Conservation (phyloP, 2,329 filamentous ascomycete species). For the Colletotrichum godetiae region DNA sequence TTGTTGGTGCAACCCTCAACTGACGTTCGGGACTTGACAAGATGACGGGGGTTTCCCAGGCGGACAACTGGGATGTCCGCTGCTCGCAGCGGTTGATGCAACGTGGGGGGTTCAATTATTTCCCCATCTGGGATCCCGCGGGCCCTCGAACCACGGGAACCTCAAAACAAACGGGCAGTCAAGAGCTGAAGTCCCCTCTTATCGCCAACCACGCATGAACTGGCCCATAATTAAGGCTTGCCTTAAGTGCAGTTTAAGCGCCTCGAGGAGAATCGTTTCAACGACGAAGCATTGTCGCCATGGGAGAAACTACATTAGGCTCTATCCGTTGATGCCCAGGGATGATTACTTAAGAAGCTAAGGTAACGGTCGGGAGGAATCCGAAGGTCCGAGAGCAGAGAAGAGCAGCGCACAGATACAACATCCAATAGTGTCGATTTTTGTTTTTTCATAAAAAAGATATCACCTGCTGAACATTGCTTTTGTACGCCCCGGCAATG, state of each 20-base stretch:
- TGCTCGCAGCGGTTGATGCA: not conserved
- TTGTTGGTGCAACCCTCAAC: not conserved
- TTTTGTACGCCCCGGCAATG: not conserved
- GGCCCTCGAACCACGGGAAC: not conserved
- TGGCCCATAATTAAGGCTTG: not conserved
- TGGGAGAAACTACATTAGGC: not conserved
- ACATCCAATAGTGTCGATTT: not conserved
- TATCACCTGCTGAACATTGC: not conserved
- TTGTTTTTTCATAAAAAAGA: not conserved
- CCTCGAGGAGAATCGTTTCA: not conserved
- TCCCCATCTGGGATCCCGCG: not conserved
- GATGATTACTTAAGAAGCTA: not conserved
- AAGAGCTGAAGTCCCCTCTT: not conserved
- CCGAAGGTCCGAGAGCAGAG: not conserved
- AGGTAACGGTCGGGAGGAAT: not conserved
- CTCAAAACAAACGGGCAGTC: not conserved
- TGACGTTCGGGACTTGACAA: not conserved
- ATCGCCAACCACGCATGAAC: not conserved
- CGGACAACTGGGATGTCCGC: not conserved
- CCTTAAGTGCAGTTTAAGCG: not conserved
- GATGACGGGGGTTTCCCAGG: not conserved
- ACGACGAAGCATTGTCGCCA: not conserved
- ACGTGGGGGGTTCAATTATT: not conserved
- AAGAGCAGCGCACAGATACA: not conserved
- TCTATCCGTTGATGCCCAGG: not conserved